Conservation (phyloP, 108 stramenopile genomes). For the Discostella stelligeroides region DNA sequence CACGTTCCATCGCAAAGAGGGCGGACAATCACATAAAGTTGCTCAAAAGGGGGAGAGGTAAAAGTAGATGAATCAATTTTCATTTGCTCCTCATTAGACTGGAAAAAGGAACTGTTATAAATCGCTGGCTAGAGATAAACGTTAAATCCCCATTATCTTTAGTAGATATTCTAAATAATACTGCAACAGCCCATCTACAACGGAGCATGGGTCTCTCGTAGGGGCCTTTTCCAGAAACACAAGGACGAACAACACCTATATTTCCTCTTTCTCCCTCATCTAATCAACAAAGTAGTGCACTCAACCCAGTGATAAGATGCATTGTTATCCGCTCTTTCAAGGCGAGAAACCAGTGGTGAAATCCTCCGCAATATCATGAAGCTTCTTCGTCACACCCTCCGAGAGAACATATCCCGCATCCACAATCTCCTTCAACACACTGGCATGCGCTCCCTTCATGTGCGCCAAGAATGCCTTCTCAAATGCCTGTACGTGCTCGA, state of each 20-base stretch:
- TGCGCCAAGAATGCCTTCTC: conserved; percentile 94
- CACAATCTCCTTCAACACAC: conserved; percentile 88
- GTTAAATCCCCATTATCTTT: too few relatives aligned
- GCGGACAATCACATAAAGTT: conserved; percentile 32
- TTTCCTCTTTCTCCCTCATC: neutral
- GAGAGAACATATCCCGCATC: conserved; percentile 87
- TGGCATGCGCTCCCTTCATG: conserved; percentile 92
- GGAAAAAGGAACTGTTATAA: too few relatives aligned
- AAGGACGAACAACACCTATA: conserved; percentile 1
- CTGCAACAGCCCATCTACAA: conserved; percentile 5
- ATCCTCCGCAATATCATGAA: conserved; percentile 94
- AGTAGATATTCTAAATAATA: neutral
- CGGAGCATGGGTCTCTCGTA: conserved; percentile 8
- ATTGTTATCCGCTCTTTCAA: too few relatives aligned
- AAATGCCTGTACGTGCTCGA: conserved; percentile 95
- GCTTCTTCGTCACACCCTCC: conserved; percentile 74
- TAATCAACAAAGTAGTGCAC: neutral
- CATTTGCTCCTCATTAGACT: neutral
- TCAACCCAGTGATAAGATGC: conserved; percentile 4
- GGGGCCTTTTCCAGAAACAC: conserved; percentile 23
- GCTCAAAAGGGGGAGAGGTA: conserved; percentile 30
- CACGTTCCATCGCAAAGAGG: neutral
- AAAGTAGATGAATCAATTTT: neutral
- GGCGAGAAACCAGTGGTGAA: conserved; percentile 92
- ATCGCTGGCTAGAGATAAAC: neutral